Evolutionary conservation across 2,329 filamentous ascomycete genomes (phyloP), one percentile per base, ranked within the genome.

Genomic region (Sclerotinia minor): DNA sequence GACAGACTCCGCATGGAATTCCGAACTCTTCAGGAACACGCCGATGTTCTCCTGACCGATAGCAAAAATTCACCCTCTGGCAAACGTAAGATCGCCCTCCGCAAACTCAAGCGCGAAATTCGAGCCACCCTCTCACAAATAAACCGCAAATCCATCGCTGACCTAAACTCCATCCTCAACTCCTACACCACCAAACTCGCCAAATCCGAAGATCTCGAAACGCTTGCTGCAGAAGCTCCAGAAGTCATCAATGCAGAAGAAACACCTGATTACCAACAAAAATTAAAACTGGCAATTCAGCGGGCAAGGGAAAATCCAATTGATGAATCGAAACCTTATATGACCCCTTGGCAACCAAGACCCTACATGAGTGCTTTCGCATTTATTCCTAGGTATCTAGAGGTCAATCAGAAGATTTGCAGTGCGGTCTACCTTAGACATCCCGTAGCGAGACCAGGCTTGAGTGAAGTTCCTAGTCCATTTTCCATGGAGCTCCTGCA

Each of bases 321-420:
- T 69, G 92, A 97, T 79, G 79, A 80, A 35, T 81, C 79, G 68
- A 96, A 96, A 80, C 92, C 95, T 4, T 99, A 99, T 78, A 85
- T 85, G 5, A 97, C 94, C 1, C 95, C 95, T 17, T 99, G 95
- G 95, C 81, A 85, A 72, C 95, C 95, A 17, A 85, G 93, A 67
- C 85, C 90, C 64, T 98, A 87, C 80, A 96, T 99, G 91, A 84
- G 87, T 64, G 89, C 94, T 0, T 99, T 99, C 79, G 93, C 94
- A 32, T 97, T 97, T 79, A 93, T 99, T 73, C 95, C 95, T 15
- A 84, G 91, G 65, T 99, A 98, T 79, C 86, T 99, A 69, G 96
- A 99, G 81, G 95, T 99, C 74, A 97, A 98, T 83, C 95, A 96
- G 79, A 96, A 94, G 76, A 91, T 98, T 75, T 99, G 95, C 80